Evolutionary conservation across 2,329 filamentous ascomycete species (phyloP), one percentile per base, ranked within the genome.

Genomic region (Diaporthe caulivora): DNA sequence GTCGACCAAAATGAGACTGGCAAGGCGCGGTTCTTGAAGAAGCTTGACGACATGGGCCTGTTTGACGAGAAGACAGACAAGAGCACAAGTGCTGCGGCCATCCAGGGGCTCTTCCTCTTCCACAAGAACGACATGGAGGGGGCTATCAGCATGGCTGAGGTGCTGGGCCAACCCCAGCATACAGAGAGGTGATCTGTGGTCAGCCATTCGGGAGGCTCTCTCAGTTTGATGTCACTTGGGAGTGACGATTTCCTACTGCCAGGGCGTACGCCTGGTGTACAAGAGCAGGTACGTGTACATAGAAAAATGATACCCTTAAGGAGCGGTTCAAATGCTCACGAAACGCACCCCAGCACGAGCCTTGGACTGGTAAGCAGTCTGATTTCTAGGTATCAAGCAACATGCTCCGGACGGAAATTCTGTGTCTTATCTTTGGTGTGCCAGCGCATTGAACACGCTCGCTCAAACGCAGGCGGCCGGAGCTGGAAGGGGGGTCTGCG

Each of bases 91-190:
- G 95, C 96, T 6, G 97, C 97, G 37, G 95, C 95, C 29, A 91
- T 99, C 40, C 97, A 99, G 83, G 97, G 97, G 0, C 84, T 99
- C 57, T 99, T 99, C 82, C 83, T 98, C 81, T 97, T 97, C 82
- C 97, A 98, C 84, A 99, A 99, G 85, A 93, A 92, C 76, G 90
- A 97, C 78, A 93, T 95, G 87, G 88, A 95, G 77, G 95, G 96
- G 2, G 96, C 96, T 18, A 95, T 98, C 76, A 85, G 86, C 21
- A 95, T 94, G 92, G 93, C 92, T 1, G 92, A 94, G 75, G 90
- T 88, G 2, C 83, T 94, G 73, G 74, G 74, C 15, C 65, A 75
- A 40, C 71, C 74, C 7, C 57, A 58, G 47, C 71, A 72, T 10
- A 75, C 71, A n/a, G 74, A 73, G 24, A 53, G 49, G 47, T 75